Base-by-base conservation (phyloP, 2,329 filamentous ascomycete species). In the Neodidymelliopsis sp. region DNA sequence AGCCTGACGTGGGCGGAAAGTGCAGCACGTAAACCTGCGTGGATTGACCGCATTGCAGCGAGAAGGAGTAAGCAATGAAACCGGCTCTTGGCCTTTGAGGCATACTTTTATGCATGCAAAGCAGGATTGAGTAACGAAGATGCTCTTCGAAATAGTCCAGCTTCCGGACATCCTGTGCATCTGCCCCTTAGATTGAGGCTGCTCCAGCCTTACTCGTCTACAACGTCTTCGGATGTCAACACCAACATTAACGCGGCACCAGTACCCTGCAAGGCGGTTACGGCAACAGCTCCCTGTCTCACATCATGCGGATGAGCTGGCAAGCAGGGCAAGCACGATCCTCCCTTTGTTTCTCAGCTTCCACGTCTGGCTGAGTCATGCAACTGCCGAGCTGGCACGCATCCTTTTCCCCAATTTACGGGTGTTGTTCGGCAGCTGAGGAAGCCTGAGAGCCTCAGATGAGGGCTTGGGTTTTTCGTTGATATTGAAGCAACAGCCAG, bases 221-320 rank as follows among this genome's bases (percentile, higher is more conserved):
- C 16, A 2, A 7, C 12, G 15, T 11, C 22, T 13, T 11, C n/a
- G n/a, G 6, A 30, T 22, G 24, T 15, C 15, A 30, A 15, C 15
- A 36, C 18, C 29, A 24, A 31, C 24, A 43, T 13, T 35, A 33
- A 22, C 28, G 16, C 13, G 22, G 11, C 34, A 23, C 8, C 31
- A 8, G 16, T 27, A 34, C 39, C 39, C 39, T 49, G 46, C 46
- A 22, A n/a, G n/a, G n/a, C n/a, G n/a, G n/a, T 10, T 34, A 45
- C 29, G 39, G 35, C 29, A 40, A 19, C 29, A 24, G 29, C 40
- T 25, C 47, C 47, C 47, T 50, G 47, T 50, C 47, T 50, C 47
- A 31, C 47, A 50, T 50, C 47, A 44, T 45, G 23, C 40, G 35
- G 34, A 44, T 40, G 40, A 40, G 23, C 34, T 29, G 10, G 34